Evolutionary conservation across 805 yeast genomes (phyloP).

Genomic region (Diddensiella caesifluorescens): DNA sequence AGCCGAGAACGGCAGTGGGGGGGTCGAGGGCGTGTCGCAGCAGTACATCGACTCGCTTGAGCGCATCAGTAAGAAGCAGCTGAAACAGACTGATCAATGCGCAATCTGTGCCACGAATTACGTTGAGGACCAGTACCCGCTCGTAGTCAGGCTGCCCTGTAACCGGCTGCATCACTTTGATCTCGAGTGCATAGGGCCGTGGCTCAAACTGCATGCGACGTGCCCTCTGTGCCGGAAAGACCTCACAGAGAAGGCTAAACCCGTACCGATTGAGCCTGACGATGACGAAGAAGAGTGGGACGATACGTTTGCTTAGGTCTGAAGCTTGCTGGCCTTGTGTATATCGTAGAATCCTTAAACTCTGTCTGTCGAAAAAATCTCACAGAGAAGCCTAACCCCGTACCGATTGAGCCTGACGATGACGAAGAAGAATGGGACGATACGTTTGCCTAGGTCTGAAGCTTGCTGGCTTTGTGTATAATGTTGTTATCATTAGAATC

Average conservation of each 20-base stretch:
- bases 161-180: slow-evolving; percentile 67
- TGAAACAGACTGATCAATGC: slow-evolving; percentile 52
- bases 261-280: slow-evolving; percentile 34
- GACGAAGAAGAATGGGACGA: slow-evolving; percentile 62
- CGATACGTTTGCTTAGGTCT: slow-evolving; percentile 80
- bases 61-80: slow-evolving; percentile 48
- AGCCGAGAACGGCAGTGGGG: slow-evolving; percentile 4
- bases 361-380: slow-evolving; percentile 81
- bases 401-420: slow-evolving; percentile 35
- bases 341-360: no score
- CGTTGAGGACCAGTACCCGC: slow-evolving; percentile 67
- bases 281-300: slow-evolving; percentile 54
- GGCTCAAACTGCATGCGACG: slow-evolving; percentile 57
- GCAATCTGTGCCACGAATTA: slow-evolving; percentile 79
- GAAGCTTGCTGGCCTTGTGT: no score
- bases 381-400: slow-evolving; percentile 41
- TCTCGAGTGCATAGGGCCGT: slow-evolving; percentile 83
- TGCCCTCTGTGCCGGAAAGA: slow-evolving; percentile 87
- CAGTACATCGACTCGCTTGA: slow-evolving; percentile 72
- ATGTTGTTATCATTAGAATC: no score
- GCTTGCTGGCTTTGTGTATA: no score
- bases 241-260: slow-evolving; percentile 47
- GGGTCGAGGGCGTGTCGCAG: slow-evolving; percentile 43
- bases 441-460: slow-evolving; percentile 79
- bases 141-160: slow-evolving; percentile 74